phyloP scores from a whole-genome alignment of 805 yeast species.

The Nakazawaea pomicola region DNA sequence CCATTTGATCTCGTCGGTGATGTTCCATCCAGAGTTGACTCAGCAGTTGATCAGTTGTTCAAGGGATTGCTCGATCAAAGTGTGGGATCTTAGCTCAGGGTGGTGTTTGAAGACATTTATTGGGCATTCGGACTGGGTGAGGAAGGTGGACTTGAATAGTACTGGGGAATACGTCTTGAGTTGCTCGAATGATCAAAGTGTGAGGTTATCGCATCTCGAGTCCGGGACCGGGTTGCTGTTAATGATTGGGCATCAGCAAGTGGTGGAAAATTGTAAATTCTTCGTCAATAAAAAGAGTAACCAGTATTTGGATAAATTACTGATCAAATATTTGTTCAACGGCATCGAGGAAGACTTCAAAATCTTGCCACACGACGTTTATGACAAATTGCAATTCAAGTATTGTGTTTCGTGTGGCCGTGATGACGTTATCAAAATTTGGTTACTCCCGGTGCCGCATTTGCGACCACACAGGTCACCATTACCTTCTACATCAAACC shows the following conservation, averaged over 20 bases:
- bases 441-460: slow-evolving; percentile 72
- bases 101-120: slow-evolving; percentile 59
- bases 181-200: slow-evolving; percentile 75
- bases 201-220: slow-evolving; percentile 58
- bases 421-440: slow-evolving; percentile 67
- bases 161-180: slow-evolving; percentile 59
- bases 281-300: slow-evolving; percentile 49
- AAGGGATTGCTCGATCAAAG: slow-evolving; percentile 53
- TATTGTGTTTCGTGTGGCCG: slow-evolving; percentile 78
- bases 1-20: slow-evolving; percentile 69
- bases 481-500: slow-evolving; percentile 52
- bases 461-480: slow-evolving; percentile 51
- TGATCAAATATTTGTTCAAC: slow-evolving; percentile 16
- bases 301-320: slow-evolving; percentile 40
- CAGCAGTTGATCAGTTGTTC: slow-evolving; percentile 54
- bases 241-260: slow-evolving; percentile 77
- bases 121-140: slow-evolving; percentile 89
- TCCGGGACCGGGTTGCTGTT: slow-evolving; percentile 65
- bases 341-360: slow-evolving; percentile 18
- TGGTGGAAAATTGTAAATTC: slow-evolving; percentile 67
- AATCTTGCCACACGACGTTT: slow-evolving; percentile 18
- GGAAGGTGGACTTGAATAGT: slow-evolving; percentile 47
- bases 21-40: slow-evolving; percentile 43
- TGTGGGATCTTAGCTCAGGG: slow-evolving; percentile 69
- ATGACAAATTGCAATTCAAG: slow-evolving; percentile 48